phyloP scores from a whole-genome alignment of 2,329 filamentous ascomycete genomes.

The Beauveria pseudobassiana region DNA sequence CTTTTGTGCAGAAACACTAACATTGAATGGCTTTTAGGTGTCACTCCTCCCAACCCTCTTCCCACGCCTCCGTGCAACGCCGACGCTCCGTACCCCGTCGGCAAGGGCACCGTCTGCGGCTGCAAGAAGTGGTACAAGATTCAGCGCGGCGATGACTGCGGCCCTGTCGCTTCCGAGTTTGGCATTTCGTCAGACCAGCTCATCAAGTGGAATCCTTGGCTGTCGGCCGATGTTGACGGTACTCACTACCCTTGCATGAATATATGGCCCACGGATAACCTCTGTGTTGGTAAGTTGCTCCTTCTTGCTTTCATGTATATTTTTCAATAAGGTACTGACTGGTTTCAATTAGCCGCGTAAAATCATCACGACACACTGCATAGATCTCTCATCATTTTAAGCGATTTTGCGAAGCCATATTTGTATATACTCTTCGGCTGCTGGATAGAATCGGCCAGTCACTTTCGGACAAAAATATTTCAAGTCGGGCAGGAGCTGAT shows the following conservation, averaged over 20 bases:
- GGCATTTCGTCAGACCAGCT: conserved; percentile 8
- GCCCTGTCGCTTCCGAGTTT: conserved; percentile 1
- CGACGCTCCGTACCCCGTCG: conserved; percentile 5
- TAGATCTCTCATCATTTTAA: background rate
- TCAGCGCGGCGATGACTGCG: conserved; percentile 4
- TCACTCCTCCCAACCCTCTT: background rate
- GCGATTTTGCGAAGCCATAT: background rate
- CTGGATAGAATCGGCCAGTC: background rate
- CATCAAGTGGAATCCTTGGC: conserved; percentile 11
- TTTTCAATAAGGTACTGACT: background rate
- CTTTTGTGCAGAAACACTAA: background rate
- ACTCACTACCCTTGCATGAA: conserved; percentile 7
- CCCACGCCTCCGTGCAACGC: conserved; percentile 1
- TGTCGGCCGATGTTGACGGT: conserved; percentile 5
- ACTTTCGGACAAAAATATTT: background rate
- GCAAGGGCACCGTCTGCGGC: conserved; percentile 6
- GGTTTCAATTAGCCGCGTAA: background rate
- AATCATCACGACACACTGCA: background rate
- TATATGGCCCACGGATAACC: conserved; percentile 8
- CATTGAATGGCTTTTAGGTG: background rate
- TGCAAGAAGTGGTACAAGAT: conserved; percentile 11
- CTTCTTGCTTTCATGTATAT: background rate
- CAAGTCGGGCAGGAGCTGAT: no score
- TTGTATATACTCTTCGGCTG: background rate
- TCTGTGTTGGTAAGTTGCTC: conserved; percentile 7